Percentiles rank a stretch among this genome's conserved stretches.
Evolutionary conservation across 345 rosid genomes (phyloP).

Genomic region (Linum tenue): DNA sequence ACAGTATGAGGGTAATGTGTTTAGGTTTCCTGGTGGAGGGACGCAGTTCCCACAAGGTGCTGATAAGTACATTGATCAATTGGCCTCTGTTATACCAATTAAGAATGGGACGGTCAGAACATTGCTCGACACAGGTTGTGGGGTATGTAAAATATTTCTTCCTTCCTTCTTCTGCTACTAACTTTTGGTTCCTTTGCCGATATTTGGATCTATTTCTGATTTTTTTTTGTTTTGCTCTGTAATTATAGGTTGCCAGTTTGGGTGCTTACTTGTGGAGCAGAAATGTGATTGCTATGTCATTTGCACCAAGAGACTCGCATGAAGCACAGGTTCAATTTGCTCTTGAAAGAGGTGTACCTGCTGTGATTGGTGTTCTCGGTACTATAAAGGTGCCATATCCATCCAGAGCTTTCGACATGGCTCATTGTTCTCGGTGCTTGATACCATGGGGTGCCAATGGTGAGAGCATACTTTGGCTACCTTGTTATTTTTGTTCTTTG

Average conservation of each 20-base stretch:
- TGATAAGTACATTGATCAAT: constrained; percentile 86
- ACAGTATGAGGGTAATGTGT: constrained; percentile 89
- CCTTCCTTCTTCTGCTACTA: neutral
- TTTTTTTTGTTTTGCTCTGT: neutral
- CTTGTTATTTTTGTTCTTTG: neutral
- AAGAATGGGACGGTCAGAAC: constrained; percentile 90
- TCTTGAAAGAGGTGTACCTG: constrained; percentile 97
- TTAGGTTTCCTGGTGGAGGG: constrained; percentile 98
- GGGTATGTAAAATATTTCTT: constrained; percentile 46
- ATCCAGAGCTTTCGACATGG: constrained; percentile 89
- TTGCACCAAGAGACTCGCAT: constrained; percentile 97
- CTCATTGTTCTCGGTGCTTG: constrained; percentile 97
- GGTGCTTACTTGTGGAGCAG: constrained; percentile 98
- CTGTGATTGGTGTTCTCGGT: constrained; percentile 96
- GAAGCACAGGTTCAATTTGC: constrained; percentile 99
- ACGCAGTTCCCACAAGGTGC: constrained; percentile 99
- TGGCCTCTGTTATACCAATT: constrained; percentile 85
- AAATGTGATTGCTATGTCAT: constrained; percentile 91
- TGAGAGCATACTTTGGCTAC: constrained; percentile 22
- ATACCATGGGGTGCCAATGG: constrained; percentile 98
- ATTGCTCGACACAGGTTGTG: constrained; percentile 96
- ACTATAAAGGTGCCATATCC: constrained; percentile 88
- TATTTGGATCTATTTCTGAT: neutral
- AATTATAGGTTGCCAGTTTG: constrained; percentile 89
- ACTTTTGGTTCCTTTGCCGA: neutral